Conservation (phyloP, 1,284 basidiomycete genomes). For the Melampsora larici-populina region DNA sequence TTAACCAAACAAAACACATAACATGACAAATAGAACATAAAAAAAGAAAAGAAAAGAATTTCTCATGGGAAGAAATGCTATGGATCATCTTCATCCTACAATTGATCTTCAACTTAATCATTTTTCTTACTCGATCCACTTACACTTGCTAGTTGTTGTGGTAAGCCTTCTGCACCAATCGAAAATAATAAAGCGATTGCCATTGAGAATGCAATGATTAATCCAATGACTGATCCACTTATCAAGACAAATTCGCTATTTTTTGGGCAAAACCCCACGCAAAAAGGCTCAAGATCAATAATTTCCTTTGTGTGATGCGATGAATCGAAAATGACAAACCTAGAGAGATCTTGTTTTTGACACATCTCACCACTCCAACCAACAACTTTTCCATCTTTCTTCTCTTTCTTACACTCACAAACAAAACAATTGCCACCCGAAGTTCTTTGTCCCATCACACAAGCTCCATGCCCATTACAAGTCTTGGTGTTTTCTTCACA, state of each 20-base stretch:
- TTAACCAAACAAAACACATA: too few relatives aligned
- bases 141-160: constrained; percentile 22
- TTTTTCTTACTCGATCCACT: constrained; percentile 22
- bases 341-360: constrained; percentile 36
- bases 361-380: constrained; percentile 25
- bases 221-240: constrained; percentile 6
- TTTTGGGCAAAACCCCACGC: neutral
- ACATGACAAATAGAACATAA: too few relatives aligned
- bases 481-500: neutral
- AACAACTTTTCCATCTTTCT: constrained; percentile 6
- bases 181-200: constrained; percentile 11
- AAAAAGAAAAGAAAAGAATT: too few relatives aligned
- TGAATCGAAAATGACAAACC: constrained; percentile 2
- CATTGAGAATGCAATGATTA: constrained; percentile 11
- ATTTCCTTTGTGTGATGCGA: neutral
- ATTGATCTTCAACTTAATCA: neutral
- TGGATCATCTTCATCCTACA: too few relatives aligned
- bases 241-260: constrained; percentile 25
- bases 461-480: constrained; percentile 23
- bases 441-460: constrained; percentile 7
- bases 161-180: constrained; percentile 12
- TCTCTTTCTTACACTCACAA: constrained; percentile 15
- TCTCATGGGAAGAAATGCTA: neutral
- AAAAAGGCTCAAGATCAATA: neutral
- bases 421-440: constrained; percentile 19